Percentiles rank a stretch among this genome's conserved stretches.
Evolutionary conservation across 148 eudicot genomes (phyloP).

Genomic region (Mesembryanthemum crystallinum): DNA sequence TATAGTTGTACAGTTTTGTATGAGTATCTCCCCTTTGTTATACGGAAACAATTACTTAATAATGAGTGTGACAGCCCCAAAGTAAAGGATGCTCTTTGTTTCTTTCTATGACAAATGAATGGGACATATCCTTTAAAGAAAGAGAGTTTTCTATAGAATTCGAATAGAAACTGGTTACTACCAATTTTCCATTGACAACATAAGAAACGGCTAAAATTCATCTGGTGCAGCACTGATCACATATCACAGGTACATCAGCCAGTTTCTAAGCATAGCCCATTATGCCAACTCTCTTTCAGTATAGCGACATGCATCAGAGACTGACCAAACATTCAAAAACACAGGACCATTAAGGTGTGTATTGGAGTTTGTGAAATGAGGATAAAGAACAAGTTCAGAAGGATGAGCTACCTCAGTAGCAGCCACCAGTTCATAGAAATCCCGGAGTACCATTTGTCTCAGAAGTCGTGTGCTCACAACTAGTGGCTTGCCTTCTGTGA

Average conservation of each 20-base stretch:
- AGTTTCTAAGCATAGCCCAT: background rate
- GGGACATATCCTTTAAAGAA: background rate
- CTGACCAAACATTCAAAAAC: background rate
- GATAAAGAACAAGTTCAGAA: background rate
- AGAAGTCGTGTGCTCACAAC: conserved; percentile 68
- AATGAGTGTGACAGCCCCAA: background rate
- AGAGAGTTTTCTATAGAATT: background rate
- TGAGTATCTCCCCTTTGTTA: background rate
- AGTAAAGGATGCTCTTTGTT: background rate
- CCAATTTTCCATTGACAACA: background rate
- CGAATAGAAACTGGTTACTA: background rate
- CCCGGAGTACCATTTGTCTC: conserved; percentile 58
- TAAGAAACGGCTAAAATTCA: too few species aligned
- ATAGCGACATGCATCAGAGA: background rate
- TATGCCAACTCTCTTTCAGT: too few species aligned
- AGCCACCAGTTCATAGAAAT: conserved; percentile 75
- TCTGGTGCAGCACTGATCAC: too few species aligned
- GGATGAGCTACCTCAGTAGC: conserved; percentile 74
- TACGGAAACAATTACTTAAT: background rate
- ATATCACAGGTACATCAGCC: too few species aligned
- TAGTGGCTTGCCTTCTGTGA: conserved; percentile 84
- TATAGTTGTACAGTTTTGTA: background rate
- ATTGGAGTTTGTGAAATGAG: background rate
- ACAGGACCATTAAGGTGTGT: too few species aligned
- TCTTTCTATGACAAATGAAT: background rate